Evolutionary conservation across 1,284 basidiomycete genomes (phyloP).

Genomic region (Mrakiaceae sp.): DNA sequence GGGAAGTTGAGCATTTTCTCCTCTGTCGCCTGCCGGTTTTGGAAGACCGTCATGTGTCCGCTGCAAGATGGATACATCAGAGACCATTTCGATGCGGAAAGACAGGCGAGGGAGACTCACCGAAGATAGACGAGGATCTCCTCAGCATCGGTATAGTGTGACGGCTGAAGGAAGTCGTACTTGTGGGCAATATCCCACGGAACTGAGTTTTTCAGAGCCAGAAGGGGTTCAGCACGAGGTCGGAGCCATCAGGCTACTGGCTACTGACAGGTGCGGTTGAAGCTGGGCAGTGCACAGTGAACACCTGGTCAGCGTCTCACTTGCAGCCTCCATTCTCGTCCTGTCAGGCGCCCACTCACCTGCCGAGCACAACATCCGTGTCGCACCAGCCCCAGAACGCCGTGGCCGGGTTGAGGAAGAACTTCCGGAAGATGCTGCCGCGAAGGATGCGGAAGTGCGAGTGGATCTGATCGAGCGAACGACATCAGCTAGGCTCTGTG

Average conservation of each 20-base stretch:
- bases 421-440: constrained; percentile 3
- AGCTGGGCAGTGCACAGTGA: too few species aligned
- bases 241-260: too few species aligned
- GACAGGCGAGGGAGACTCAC: background rate
- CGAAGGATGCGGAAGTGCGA: constrained; percentile 10
- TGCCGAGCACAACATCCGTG: background rate
- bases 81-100: background rate
- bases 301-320: too few species aligned
- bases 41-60: constrained; percentile 13
- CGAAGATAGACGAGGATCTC: constrained; percentile 14
- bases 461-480: background rate
- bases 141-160: background rate
- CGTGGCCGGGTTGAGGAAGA: constrained; percentile 2
- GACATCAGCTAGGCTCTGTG: background rate
- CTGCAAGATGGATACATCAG: background rate
- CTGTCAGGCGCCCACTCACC: background rate
- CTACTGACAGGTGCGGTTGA: too few species aligned
- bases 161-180: constrained; percentile 13
- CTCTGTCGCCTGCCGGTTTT: background rate
- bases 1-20: constrained; percentile 10
- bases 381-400: constrained; percentile 15
- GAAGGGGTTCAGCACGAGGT: too few species aligned
- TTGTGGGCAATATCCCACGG: constrained; percentile 2
- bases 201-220: background rate
- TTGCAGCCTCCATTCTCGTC: too few species aligned